Conservation (phyloP, 345 rosid genomes). For the Boechera stricta region DNA sequence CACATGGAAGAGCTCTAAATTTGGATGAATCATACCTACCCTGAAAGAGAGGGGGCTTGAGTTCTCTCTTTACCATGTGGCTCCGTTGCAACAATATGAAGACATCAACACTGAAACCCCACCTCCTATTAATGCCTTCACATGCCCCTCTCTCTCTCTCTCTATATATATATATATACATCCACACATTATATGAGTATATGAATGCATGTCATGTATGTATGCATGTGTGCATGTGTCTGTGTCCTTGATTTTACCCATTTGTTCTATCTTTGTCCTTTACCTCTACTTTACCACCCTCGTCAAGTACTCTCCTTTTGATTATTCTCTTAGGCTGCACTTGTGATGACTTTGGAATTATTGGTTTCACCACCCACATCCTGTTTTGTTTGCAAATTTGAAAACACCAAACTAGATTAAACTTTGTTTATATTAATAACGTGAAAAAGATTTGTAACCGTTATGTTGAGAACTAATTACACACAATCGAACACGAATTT, state of each 20-base stretch:
- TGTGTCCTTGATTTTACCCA: slow-evolving; percentile 35
- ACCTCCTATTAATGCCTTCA: slow-evolving; percentile 44
- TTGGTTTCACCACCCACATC: slow-evolving; percentile 18
- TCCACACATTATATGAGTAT: slow-evolving; percentile 30
- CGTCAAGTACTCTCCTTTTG: slow-evolving; percentile 15
- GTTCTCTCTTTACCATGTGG: slow-evolving; percentile 41
- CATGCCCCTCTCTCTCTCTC: slow-evolving; percentile 34
- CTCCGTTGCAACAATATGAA: slow-evolving; percentile 39
- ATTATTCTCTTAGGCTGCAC: slow-evolving; percentile 23
- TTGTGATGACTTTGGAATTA: slow-evolving; percentile 9
- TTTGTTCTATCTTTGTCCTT: slow-evolving; percentile 21
- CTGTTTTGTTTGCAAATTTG: background rate
- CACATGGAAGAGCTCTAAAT: slow-evolving; percentile 43
- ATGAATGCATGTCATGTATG: slow-evolving; percentile 27
- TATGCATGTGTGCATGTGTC: slow-evolving; percentile 41
- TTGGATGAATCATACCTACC: slow-evolving; percentile 40
- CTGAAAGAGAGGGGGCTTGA: slow-evolving; percentile 40
- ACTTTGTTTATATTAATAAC: background rate
- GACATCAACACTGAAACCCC: slow-evolving; percentile 45
- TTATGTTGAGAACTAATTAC: background rate
- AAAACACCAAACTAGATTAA: background rate
- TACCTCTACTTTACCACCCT: slow-evolving; percentile 9
- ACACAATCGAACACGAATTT: background rate
- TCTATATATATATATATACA: background rate
- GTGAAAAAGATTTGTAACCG: background rate